Evolutionary conservation across 441 rosid genomes (phyloP).

Genomic region (Gossypium armourianum): DNA sequence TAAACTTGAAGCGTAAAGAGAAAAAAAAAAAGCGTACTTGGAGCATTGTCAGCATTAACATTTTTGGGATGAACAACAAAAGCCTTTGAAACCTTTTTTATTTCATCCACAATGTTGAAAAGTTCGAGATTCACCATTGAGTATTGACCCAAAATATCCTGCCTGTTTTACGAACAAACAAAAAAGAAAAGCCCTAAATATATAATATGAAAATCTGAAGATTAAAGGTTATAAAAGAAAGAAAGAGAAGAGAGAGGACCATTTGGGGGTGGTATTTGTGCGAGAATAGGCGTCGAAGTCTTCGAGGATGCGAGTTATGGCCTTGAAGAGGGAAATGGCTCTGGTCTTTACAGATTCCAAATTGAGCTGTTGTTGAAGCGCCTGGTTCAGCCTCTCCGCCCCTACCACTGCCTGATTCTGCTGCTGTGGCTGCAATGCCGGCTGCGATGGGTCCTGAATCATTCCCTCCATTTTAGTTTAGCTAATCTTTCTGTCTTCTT

Average conservation of each 20-base stretch:
- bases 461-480: slow-evolving; percentile 37
- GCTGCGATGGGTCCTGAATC: slow-evolving; percentile 37
- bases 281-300: slow-evolving; percentile 64
- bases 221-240: background rate
- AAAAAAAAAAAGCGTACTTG: slow-evolving; percentile 30
- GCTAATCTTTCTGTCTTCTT: background rate
- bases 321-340: slow-evolving; percentile 62
- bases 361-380: slow-evolving; percentile 57
- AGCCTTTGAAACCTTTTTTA: slow-evolving; percentile 71
- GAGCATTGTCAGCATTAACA: slow-evolving; percentile 75
- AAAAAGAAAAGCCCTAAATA: background rate
- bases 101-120: slow-evolving; percentile 77
- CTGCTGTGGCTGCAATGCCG: slow-evolving; percentile 13
- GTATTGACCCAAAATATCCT: slow-evolving; percentile 77
- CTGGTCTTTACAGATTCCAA: slow-evolving; percentile 68
- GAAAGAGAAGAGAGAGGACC: slow-evolving; percentile 24
- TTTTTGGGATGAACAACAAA: slow-evolving; percentile 83
- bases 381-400: slow-evolving; percentile 59
- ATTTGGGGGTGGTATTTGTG: slow-evolving; percentile 73
- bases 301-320: slow-evolving; percentile 79
- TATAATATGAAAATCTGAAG: background rate
- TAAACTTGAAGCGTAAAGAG: background rate
- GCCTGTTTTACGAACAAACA: slow-evolving; percentile 38
- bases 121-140: slow-evolving; percentile 93
- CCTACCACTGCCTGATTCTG: slow-evolving; percentile 15